Evolutionary conservation across 2,329 filamentous ascomycete species (phyloP).

Genomic region (Curvularia verruculosa): DNA sequence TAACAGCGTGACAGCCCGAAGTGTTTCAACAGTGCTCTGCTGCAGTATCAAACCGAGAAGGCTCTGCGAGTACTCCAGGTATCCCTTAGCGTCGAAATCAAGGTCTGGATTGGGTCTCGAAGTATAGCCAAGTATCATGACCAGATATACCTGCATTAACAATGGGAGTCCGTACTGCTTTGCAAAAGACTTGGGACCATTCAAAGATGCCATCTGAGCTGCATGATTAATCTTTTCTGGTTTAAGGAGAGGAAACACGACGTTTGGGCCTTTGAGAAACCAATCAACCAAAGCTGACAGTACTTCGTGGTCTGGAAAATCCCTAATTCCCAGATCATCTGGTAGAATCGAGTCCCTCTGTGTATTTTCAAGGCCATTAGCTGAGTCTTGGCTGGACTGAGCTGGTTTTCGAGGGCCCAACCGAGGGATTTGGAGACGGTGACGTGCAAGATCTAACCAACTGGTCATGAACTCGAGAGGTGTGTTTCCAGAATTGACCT

Average conservation of each 20-base stretch:
- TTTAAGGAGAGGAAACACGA: not conserved
- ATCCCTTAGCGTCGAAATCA: not conserved
- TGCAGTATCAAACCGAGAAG: not conserved
- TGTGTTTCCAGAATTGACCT: not conserved
- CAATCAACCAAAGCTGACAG: not conserved
- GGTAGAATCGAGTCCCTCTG: not conserved
- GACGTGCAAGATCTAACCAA: not conserved
- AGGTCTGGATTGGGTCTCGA: not conserved
- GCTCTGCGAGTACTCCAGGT: not conserved
- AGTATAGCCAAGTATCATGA: not conserved
- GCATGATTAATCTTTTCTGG: not conserved
- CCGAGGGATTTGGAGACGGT: not conserved
- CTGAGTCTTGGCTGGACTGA: not conserved
- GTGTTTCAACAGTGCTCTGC: not conserved
- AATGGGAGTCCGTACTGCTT: not conserved
- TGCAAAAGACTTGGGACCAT: not conserved
- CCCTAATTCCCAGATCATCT: not conserved
- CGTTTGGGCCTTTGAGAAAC: not conserved
- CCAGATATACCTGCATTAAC: not conserved
- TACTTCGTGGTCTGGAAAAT: not conserved
- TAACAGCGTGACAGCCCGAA: not conserved
- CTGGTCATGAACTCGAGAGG: not conserved
- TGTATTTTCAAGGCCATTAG: not conserved
- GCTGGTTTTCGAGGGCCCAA: not conserved
- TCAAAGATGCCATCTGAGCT: not conserved